phyloP scores from a whole-genome alignment of 768 basidiomycete species.

The Panus rudis region DNA sequence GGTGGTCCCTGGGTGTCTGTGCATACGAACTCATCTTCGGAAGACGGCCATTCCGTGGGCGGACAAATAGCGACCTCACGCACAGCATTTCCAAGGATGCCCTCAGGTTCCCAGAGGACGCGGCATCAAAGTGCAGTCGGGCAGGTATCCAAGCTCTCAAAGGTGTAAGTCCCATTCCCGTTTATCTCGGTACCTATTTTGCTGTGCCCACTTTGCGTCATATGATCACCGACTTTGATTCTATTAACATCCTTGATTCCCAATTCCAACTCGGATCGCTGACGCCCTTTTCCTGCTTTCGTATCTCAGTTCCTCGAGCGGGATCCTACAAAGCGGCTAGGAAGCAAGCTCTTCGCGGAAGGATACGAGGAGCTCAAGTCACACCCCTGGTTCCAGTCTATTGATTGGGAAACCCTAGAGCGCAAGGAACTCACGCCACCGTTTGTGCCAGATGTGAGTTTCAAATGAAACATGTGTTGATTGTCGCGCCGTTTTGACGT shows the following conservation, averaged over 20 bases:
- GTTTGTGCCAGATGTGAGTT: constrained; percentile 81
- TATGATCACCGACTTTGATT: background rate
- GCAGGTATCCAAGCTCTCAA: constrained; percentile 74
- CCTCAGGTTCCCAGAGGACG: constrained; percentile 87
- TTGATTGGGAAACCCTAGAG: constrained; percentile 87
- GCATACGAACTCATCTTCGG: constrained; percentile 91
- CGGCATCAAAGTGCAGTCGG: constrained; percentile 68
- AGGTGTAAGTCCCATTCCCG: constrained; percentile 47
- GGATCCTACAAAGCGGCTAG: constrained; percentile 73
- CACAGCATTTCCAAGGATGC: constrained; percentile 87
- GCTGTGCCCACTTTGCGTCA: background rate
- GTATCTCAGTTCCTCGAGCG: constrained; percentile 72
- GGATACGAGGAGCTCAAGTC: constrained; percentile 72
- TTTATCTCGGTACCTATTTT: background rate
- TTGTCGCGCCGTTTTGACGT: constrained; percentile 4
- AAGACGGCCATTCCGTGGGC: constrained; percentile 85
- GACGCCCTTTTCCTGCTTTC: background rate
- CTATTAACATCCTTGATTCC: background rate
- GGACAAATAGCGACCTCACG: constrained; percentile 88
- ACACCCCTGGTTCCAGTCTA: constrained; percentile 82
- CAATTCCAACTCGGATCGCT: background rate
- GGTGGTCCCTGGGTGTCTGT: constrained; percentile 96
- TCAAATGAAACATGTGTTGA: too few species aligned
- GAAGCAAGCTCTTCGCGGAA: constrained; percentile 74
- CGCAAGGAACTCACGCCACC: constrained; percentile 69